A percentile compares a stretch with the other conserved stretches of the same genome.
Conservation (phyloP, 148 eudicot species). For the Arctostaphylos glauca region DNA sequence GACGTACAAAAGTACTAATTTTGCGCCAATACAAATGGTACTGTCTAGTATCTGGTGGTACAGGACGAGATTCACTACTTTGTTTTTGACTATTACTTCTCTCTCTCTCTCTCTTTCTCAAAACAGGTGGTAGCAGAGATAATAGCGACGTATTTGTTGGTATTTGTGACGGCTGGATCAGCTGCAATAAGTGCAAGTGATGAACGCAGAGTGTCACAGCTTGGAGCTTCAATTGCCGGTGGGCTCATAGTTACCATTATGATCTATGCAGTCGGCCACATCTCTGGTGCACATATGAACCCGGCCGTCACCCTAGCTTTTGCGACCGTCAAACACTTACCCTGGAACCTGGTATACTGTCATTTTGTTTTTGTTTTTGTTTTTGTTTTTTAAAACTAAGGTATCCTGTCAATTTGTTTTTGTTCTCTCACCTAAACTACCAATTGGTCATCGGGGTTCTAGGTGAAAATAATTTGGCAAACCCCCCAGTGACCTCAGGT, state of each 20-base stretch:
- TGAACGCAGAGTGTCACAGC: slow-evolving; percentile 34
- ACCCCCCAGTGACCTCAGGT: no score
- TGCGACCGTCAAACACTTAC: slow-evolving; percentile 58
- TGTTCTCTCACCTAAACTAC: no score
- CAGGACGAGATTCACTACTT: not conserved
- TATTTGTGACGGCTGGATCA: slow-evolving; percentile 67
- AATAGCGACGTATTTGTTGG: slow-evolving; percentile 58
- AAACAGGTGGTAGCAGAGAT: slow-evolving; percentile 54
- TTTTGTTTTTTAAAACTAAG: no score
- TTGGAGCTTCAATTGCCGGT: slow-evolving; percentile 62
- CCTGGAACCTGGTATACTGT: slow-evolving; percentile 55
- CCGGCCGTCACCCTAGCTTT: slow-evolving; percentile 77
- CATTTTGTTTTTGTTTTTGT: no score
- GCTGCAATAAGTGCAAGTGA: slow-evolving; percentile 46
- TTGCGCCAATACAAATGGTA: no score
- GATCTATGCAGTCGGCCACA: slow-evolving; percentile 78
- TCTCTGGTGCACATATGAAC: slow-evolving; percentile 86
- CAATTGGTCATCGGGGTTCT: no score
- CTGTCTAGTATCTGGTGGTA: no score
- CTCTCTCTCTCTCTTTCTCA: not conserved
- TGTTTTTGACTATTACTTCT: not conserved
- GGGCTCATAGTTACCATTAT: slow-evolving; percentile 72
- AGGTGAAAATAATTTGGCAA: no score
- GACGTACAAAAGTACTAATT: no score
- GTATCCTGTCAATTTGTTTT: no score